Evolutionary conservation across 805 yeast genomes (phyloP).

Genomic region (Crinitomyces ghanaensis): DNA sequence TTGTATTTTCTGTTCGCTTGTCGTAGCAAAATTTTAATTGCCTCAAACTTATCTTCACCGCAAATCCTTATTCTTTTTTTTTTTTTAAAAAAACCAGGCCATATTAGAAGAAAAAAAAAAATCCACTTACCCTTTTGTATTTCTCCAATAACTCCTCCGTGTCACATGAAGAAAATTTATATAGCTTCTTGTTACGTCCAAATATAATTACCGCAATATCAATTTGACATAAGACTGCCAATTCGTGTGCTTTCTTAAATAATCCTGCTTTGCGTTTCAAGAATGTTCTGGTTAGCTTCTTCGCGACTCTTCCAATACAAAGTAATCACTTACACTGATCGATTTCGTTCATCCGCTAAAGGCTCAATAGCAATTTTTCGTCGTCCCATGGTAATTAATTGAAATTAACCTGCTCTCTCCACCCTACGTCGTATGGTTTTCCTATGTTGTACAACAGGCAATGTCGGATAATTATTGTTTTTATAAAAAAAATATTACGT

Average conservation of each 20-base stretch:
- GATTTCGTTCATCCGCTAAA: slow-evolving; percentile 75
- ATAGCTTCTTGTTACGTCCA: slow-evolving; percentile 66
- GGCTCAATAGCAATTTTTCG: slow-evolving; percentile 93
- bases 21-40: not conserved
- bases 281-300: slow-evolving; percentile 43
- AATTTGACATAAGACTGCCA: slow-evolving; percentile 83
- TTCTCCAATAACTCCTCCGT: slow-evolving; percentile 34
- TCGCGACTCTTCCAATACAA: not conserved
- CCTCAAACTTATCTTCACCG: not conserved
- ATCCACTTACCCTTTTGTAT: slow-evolving; percentile 13
- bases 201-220: slow-evolving; percentile 84
- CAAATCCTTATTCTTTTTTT: not conserved
- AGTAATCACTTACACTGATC: slow-evolving; percentile 26
- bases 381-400: too few species aligned
- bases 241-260: slow-evolving; percentile 69
- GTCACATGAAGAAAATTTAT: slow-evolving; percentile 71
- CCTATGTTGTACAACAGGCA: too few species aligned
- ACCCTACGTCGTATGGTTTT: too few species aligned
- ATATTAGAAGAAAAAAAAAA: slow-evolving; percentile 2
- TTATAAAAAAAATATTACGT: too few species aligned
- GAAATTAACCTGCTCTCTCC: too few species aligned
- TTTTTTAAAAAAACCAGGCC: too few species aligned
- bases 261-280: slow-evolving; percentile 91
- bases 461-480: too few species aligned
- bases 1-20: not conserved